Evolutionary conservation across 768 basidiomycete species (phyloP).

Genomic region (Dentipellis sp.): DNA sequence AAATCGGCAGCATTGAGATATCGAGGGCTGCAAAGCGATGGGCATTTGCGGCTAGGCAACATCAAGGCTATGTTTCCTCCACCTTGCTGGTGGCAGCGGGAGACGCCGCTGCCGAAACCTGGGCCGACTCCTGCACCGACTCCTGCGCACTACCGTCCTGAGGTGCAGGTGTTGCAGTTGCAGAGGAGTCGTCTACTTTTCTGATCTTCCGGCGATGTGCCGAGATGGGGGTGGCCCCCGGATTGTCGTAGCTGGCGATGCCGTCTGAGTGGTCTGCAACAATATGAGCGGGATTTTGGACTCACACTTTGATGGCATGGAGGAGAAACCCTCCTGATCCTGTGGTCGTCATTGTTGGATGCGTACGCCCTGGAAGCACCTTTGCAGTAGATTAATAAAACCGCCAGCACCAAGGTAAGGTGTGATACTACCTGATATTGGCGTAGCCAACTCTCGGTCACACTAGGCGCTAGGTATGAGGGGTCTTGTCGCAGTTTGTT

Average conservation of each 20-base stretch:
- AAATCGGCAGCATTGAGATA: too few species aligned
- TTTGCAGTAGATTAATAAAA: slow-evolving; percentile 14
- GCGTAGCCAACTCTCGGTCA: slow-evolving; percentile 84
- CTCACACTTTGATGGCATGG: slow-evolving; percentile 79
- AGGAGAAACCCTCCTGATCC: slow-evolving; percentile 86
- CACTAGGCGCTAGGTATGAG: slow-evolving; percentile 62
- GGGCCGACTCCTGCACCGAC: too few species aligned
- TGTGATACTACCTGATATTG: slow-evolving; percentile 59
- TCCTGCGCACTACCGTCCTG: too few species aligned
- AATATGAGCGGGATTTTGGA: not conserved
- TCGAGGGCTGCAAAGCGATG: too few species aligned
- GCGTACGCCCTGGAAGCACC: slow-evolving; percentile 92
- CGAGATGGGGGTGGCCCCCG: slow-evolving; percentile 28
- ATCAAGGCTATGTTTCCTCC: too few species aligned
- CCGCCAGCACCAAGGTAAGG: not conserved
- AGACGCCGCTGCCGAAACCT: too few species aligned
- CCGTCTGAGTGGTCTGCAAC: too few species aligned
- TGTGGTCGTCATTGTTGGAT: slow-evolving; percentile 88
- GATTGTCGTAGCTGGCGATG: slow-evolving; percentile 50
- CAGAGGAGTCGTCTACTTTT: not conserved
- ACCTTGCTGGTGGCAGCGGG: too few species aligned
- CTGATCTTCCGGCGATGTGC: not conserved
- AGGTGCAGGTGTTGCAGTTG: not conserved
- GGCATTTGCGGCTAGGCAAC: too few species aligned
- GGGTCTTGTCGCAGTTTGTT: slow-evolving; percentile 55